These are phyloP conservation scores for Alectoria sarmentosa DNA, from an alignment of 495 filamentous ascomycete genomes.

Conservation along the genomic window DNA sequence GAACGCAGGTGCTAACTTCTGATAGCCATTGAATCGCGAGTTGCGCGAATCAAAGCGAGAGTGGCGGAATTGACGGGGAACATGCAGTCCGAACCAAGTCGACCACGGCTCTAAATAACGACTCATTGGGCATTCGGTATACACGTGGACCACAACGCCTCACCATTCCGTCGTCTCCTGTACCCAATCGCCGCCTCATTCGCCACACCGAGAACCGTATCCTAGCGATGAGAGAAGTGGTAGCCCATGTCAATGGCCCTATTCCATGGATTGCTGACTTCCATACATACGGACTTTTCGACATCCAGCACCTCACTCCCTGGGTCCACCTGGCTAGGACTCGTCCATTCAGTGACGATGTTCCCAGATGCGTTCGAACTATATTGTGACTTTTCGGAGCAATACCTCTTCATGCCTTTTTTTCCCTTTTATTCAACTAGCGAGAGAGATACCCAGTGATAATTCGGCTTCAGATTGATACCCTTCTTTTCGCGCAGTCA, in stretches of 20 bases:
- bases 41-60: slow-evolving; percentile 94
- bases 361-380: not conserved
- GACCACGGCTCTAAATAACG: not conserved
- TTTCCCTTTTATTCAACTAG: slow-evolving; percentile 13
- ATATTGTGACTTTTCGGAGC: not conserved
- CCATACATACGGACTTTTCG: not conserved
- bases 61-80: slow-evolving; percentile 90
- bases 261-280: not conserved
- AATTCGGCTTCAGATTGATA: slow-evolving; percentile 15
- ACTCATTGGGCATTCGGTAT: not conserved
- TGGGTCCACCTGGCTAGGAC: not conserved
- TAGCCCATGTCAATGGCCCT: not conserved
- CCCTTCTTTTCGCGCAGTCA: slow-evolving; percentile 4
- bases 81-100: slow-evolving; percentile 45
- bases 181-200: not conserved
- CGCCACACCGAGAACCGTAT: not conserved
- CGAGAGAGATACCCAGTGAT: slow-evolving; percentile 20
- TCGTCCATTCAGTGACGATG: not conserved
- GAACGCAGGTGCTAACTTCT: slow-evolving; percentile 13
- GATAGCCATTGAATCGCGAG: slow-evolving; percentile 86
- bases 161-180: not conserved
- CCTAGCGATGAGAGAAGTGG: not conserved
- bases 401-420: not conserved
- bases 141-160: not conserved
- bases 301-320: not conserved